These are phyloP conservation scores for Russula lepida DNA, from an alignment of 768 basidiomycete genomes.

Conservation along the genomic window DNA sequence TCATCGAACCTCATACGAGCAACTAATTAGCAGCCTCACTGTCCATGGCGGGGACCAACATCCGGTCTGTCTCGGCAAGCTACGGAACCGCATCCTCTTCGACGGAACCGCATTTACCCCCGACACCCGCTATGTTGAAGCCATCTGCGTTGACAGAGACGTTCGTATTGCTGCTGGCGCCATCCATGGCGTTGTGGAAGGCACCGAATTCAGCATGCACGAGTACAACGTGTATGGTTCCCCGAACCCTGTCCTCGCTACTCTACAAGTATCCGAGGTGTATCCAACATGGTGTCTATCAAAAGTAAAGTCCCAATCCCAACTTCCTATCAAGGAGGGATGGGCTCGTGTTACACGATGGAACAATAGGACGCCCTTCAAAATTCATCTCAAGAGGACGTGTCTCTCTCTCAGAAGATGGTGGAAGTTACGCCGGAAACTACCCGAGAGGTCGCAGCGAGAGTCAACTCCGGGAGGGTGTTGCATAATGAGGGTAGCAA, in stretches of 20 bases:
- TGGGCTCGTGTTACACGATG: conserved; percentile 49
- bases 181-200: conserved; percentile 55
- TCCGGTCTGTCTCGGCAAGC: conserved; percentile 42
- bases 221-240: conserved; percentile 54
- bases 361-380: conserved; percentile 51
- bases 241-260: conserved; percentile 44
- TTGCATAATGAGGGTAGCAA: conserved; percentile 39
- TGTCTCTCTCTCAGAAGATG: conserved; percentile 37
- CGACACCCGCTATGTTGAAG: conserved; percentile 41
- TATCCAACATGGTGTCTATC: conserved; percentile 53
- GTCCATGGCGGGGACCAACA: conserved; percentile 37
- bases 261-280: conserved; percentile 43
- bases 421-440: conserved; percentile 36
- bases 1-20: conserved; percentile 43
- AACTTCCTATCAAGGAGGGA: conserved; percentile 30
- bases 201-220: conserved; percentile 54
- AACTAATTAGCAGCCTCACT: conserved; percentile 40
- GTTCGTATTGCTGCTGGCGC: conserved; percentile 50
- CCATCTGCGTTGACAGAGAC: conserved; percentile 30
- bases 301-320: conserved; percentile 31
- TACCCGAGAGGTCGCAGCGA: conserved; percentile 30
- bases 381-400: conserved; percentile 43
- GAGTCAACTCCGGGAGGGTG: conserved; percentile 34
- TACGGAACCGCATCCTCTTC: conserved; percentile 45
- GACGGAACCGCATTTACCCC: conserved; percentile 46